Evolutionary conservation across 768 basidiomycete genomes (phyloP).

Genomic region (Zangia roseola): DNA sequence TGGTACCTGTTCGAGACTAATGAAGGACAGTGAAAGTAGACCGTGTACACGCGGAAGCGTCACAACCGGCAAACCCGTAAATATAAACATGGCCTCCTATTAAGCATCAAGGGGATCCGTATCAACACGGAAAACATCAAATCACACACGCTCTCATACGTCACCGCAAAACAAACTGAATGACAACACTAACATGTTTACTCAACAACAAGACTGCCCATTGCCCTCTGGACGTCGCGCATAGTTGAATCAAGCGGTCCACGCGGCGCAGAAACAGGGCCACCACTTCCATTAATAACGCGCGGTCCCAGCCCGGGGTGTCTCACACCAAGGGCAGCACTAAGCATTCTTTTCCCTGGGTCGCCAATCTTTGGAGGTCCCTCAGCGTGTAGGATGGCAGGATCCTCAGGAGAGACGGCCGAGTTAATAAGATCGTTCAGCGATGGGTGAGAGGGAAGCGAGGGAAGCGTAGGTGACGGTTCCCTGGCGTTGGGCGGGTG

Average conservation of each 20-base stretch:
- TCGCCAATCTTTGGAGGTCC: constrained; percentile 83
- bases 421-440: constrained; percentile 83
- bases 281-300: constrained; percentile 42
- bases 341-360: constrained; percentile 87
- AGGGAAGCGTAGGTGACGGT: constrained; percentile 80
- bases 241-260: constrained; percentile 55
- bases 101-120: constrained; percentile 19
- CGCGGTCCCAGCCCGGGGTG: constrained; percentile 73
- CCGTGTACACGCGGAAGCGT: constrained; percentile 12
- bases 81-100: constrained; percentile 20
- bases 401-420: constrained; percentile 56
- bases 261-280: constrained; percentile 23
- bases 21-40: constrained; percentile 28
- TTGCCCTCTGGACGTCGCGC: constrained; percentile 69
- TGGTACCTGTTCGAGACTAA: constrained; percentile 27
- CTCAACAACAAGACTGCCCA: constrained; percentile 77
- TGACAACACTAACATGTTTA: constrained; percentile 34
- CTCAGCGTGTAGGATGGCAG: constrained; percentile 56
- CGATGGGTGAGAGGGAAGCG: constrained; percentile 78
- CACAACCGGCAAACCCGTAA: constrained; percentile 10
- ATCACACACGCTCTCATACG: constrained; percentile 19
- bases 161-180: constrained; percentile 16
- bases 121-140: constrained; percentile 21
- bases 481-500: constrained; percentile 55
- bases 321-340: constrained; percentile 79